Conservation (phyloP, 805 yeast species). For the Yarrowia deformans region DNA sequence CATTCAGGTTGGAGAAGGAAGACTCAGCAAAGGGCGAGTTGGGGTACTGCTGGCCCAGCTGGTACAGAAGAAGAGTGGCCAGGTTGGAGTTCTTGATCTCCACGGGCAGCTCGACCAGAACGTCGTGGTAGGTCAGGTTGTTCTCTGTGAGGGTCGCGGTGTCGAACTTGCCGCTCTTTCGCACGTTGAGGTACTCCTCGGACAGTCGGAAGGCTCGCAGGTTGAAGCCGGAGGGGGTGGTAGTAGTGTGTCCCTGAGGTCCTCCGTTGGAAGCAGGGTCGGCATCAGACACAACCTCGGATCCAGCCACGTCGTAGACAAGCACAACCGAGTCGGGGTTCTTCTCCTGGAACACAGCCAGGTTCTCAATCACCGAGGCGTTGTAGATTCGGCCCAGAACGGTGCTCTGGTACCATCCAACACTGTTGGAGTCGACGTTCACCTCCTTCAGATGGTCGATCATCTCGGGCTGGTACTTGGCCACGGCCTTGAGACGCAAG, state of each 20-base stretch:
- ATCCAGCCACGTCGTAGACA: conserved; percentile 62
- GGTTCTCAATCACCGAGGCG: conserved; percentile 66
- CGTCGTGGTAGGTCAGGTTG: conserved; percentile 67
- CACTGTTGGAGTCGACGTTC: conserved; percentile 70
- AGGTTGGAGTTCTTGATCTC: conserved; percentile 72
- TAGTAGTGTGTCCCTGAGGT: conserved; percentile 53
- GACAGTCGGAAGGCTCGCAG: conserved; percentile 75
- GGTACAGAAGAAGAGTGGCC: conserved; percentile 61
- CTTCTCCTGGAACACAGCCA: conserved; percentile 68
- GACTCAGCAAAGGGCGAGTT: conserved; percentile 37
- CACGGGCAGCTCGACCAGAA: conserved; percentile 76
- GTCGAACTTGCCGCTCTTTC: conserved; percentile 64
- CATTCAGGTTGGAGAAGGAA: conserved; percentile 53
- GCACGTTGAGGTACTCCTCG: conserved; percentile 62
- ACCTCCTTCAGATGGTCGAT: conserved; percentile 66
- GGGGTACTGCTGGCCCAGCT: conserved; percentile 41
- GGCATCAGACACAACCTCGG: conserved; percentile 26
- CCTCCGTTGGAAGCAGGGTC: conserved; percentile 12
- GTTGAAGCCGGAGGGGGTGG: conserved; percentile 64
- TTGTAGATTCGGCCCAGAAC: conserved; percentile 73
- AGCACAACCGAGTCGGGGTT: conserved; percentile 62
- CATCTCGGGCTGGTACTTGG: conserved; percentile 72
- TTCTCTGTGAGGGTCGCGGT: conserved; percentile 66
- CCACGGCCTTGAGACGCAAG: conserved; percentile 67
- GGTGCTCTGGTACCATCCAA: conserved; percentile 84